phyloP scores from a whole-genome alignment of 495 filamentous ascomycete genomes.

The Tuber borchii region DNA sequence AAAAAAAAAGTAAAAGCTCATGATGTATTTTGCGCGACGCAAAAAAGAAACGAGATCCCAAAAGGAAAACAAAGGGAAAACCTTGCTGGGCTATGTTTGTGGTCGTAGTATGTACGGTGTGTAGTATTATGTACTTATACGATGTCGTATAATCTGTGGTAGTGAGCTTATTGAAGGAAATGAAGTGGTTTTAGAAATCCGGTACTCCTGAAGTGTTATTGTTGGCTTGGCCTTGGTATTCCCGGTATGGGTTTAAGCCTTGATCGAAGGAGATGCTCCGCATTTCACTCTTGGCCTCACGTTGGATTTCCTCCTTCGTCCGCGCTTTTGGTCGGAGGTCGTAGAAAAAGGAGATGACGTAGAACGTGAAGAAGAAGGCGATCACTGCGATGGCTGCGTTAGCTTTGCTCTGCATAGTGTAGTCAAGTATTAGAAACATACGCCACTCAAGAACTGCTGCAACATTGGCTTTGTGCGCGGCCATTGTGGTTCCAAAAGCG shows the following conservation, averaged over 20 bases:
- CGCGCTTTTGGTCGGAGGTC: constrained; percentile 76
- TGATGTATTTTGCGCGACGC: neutral
- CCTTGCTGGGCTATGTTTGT: neutral
- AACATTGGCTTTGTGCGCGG: constrained; percentile 42
- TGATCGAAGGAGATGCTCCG: neutral
- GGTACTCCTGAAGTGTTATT: neutral
- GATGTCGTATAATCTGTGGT: neutral
- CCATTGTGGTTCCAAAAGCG: constrained; percentile 47
- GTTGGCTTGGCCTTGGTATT: neutral
- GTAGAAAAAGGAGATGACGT: constrained; percentile 78
- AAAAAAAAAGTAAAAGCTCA: neutral
- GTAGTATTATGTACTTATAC: neutral
- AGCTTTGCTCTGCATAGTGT: neutral
- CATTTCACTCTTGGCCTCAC: constrained; percentile 24
- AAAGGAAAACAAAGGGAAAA: neutral
- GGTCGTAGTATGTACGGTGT: neutral
- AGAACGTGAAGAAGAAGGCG: constrained; percentile 83
- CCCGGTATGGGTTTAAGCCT: neutral
- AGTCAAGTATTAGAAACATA: constrained; percentile 26
- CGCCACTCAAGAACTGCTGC: constrained; percentile 62
- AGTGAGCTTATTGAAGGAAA: neutral
- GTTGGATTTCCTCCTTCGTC: constrained; percentile 49
- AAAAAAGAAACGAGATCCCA: neutral
- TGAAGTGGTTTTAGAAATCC: neutral
- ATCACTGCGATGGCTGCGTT: constrained; percentile 49